Evolutionary conservation across 495 filamentous ascomycete genomes (phyloP), one percentile per base, ranked within the genome.

Genomic region (Aeminium ludgeri): DNA sequence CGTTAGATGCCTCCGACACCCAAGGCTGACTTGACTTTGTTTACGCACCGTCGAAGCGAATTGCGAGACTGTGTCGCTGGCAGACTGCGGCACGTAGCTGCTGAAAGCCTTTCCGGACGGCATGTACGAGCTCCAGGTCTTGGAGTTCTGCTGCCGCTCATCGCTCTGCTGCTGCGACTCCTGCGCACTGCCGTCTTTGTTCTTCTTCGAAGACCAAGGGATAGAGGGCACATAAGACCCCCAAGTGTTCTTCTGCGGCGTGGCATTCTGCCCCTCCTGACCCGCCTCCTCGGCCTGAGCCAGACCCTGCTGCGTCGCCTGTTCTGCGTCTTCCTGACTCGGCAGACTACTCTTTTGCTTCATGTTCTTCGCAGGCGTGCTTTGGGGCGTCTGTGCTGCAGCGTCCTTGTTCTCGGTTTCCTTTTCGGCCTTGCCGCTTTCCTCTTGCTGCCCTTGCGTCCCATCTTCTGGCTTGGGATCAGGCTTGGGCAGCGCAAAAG

Each of bases 401-500:
- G 41, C 34, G 13, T 45, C 23, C 15, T 46, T 30, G 10, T 32
- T 33, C 36, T 34, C 18, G n/a, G 34, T 20, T 12, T 23, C 18
- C 17, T 44, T 27, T n/a, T 30, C 23, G 6, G 35, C n/a, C 15
- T 45, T 32, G 2, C 18, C 15, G 34, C 38, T 41, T 30, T 37
- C 34, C 3, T 30, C 38, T 18, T 36, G 16, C 41, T 42, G 19
- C n/a, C 34, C 36, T 17, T 44, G 12, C 16, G 23, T 20, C 11
- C 36, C 46, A 20, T 20, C 30, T 28, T n/a, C 17, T 38, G 41
- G 31, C 34, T 48, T 48, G 16, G 25, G 45, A 10, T 48, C 45
- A 16, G 61, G 57, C 13, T 56, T 51, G 33, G 48, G 38, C 10
- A 64, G 39, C 0, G 59, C 57, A 41, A 72, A 65, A 0, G 62